These are phyloP conservation scores for Ilyonectria destructans DNA, from an alignment of 2,329 filamentous ascomycete genomes.

Conservation along the genomic window DNA sequence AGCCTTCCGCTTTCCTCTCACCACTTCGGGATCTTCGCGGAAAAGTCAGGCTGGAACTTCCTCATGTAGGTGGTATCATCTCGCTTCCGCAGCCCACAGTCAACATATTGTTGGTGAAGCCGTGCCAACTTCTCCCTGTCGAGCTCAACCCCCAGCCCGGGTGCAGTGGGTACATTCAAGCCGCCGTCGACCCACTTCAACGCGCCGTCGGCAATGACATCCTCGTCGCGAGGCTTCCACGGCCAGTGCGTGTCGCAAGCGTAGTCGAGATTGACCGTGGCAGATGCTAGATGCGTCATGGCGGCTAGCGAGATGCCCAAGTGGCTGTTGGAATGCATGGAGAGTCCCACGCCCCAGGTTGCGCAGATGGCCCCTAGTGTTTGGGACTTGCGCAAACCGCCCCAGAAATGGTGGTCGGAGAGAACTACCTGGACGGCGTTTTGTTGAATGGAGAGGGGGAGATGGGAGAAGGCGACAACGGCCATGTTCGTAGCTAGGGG, in stretches of 20 bases:
- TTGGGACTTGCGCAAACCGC: slow-evolving; percentile 60
- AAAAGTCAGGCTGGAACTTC: slow-evolving; percentile 55
- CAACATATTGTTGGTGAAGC: slow-evolving; percentile 57
- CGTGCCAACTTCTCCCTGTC: slow-evolving; percentile 55
- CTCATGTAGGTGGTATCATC: slow-evolving; percentile 59
- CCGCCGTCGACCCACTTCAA: slow-evolving; percentile 57
- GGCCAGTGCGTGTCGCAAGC: slow-evolving; percentile 63
- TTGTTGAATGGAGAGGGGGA: slow-evolving; percentile 57
- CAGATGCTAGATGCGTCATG: slow-evolving; percentile 61
- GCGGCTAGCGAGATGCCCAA: slow-evolving; percentile 60
- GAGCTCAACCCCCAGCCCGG: slow-evolving; percentile 57
- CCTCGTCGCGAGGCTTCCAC: slow-evolving; percentile 61
- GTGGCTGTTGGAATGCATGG: slow-evolving; percentile 63
- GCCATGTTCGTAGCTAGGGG: slow-evolving; percentile 62
- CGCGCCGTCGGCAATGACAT: slow-evolving; percentile 57
- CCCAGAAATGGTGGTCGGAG: slow-evolving; percentile 63
- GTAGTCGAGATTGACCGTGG: slow-evolving; percentile 60
- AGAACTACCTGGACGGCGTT: slow-evolving; percentile 60
- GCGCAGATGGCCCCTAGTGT: slow-evolving; percentile 56
- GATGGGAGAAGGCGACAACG: slow-evolving; percentile 59
- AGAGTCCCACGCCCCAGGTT: slow-evolving; percentile 59
- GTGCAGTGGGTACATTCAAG: slow-evolving; percentile 53
- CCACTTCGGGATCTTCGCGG: slow-evolving; percentile 54
- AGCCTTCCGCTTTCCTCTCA: slow-evolving; percentile 26
- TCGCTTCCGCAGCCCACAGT: slow-evolving; percentile 55